Evolutionary conservation across 495 filamentous ascomycete species (phyloP).

Genomic region (Penicillium atrosanguineum): DNA sequence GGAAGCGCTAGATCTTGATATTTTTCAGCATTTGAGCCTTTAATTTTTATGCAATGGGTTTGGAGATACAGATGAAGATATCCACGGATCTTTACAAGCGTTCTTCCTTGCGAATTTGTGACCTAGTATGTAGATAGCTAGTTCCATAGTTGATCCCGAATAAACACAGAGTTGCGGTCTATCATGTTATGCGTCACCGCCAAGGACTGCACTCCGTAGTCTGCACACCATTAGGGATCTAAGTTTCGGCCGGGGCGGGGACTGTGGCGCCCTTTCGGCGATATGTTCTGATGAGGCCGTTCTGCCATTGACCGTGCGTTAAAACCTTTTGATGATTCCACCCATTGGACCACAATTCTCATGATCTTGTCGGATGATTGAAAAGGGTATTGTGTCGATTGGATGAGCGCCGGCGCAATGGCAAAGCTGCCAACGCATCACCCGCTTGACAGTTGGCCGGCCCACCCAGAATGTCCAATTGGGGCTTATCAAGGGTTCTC

Average conservation of each 20-base stretch:
- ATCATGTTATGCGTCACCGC: too few relatives aligned
- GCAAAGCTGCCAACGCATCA: slow-evolving; percentile 22
- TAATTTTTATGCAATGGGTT: not conserved
- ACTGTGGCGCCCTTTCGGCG: slow-evolving; percentile 5
- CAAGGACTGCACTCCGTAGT: not conserved
- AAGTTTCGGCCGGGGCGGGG: slow-evolving; percentile 14
- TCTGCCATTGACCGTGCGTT: slow-evolving; percentile 3
- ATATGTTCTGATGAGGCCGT: slow-evolving; percentile 3
- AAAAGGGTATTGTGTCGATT: slow-evolving; percentile 10
- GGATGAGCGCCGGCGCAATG: slow-evolving; percentile 5
- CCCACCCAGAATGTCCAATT: slow-evolving; percentile 13
- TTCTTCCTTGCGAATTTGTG: too few relatives aligned
- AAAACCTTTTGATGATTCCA: not conserved
- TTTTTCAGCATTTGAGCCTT: not conserved
- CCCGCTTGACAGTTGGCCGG: slow-evolving; percentile 19
- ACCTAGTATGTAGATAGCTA: too few relatives aligned
- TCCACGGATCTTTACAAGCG: too few relatives aligned
- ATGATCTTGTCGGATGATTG: slow-evolving; percentile 1
- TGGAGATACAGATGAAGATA: too few relatives aligned
- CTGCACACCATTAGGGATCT: not conserved
- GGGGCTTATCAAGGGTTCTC: not conserved
- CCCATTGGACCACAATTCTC: not conserved
- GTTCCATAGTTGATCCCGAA: too few relatives aligned
- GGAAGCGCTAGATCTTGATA: slow-evolving; percentile 28
- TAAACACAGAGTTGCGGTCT: too few relatives aligned